A percentile compares a stretch with the other conserved stretches of the same genome.
phyloP scores from a whole-genome alignment of 2,329 filamentous ascomycete genomes.

The Beauveria bassiana region DNA sequence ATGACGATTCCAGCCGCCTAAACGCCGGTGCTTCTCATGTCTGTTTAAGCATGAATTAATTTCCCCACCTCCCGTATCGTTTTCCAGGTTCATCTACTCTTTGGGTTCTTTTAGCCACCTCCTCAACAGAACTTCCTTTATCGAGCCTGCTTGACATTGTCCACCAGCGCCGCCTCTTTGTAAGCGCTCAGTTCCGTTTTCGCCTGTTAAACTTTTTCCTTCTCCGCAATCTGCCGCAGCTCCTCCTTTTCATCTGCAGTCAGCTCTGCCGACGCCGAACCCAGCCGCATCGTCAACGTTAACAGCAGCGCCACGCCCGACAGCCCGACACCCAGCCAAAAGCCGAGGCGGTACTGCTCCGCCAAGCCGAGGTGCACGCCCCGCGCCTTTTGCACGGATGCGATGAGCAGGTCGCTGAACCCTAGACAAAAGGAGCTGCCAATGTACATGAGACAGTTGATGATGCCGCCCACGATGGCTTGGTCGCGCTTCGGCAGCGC shows the following conservation, averaged over 20 bases:
- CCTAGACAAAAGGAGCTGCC: constrained; percentile 53
- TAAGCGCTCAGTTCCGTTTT: background rate
- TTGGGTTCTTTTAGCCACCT: background rate
- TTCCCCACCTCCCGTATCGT: too few relatives aligned
- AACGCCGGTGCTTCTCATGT: too few relatives aligned
- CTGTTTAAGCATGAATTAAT: too few relatives aligned
- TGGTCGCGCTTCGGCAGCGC: constrained; percentile 46
- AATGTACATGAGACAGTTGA: constrained; percentile 50
- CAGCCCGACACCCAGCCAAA: constrained; percentile 48
- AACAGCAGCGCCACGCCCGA: constrained; percentile 40
- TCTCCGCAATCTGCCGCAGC: background rate
- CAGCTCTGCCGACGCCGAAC: constrained; percentile 10
- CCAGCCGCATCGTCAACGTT: constrained; percentile 9
- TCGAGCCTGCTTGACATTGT: background rate
- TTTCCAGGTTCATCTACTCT: too few relatives aligned
- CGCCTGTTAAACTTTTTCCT: background rate
- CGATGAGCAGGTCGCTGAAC: constrained; percentile 46
- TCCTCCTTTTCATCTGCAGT: constrained; percentile 10
- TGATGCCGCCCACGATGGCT: constrained; percentile 51
- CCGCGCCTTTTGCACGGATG: constrained; percentile 26
- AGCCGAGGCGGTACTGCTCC: constrained; percentile 43
- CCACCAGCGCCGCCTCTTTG: background rate
- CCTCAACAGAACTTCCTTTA: background rate
- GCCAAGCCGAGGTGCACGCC: constrained; percentile 25
- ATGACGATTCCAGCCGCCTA: too few relatives aligned